A percentile compares a stretch with the other conserved stretches of the same genome.
Evolutionary conservation across 371 early-diverging fungal genomes (phyloP).

Genomic region (Mucor indicus): DNA sequence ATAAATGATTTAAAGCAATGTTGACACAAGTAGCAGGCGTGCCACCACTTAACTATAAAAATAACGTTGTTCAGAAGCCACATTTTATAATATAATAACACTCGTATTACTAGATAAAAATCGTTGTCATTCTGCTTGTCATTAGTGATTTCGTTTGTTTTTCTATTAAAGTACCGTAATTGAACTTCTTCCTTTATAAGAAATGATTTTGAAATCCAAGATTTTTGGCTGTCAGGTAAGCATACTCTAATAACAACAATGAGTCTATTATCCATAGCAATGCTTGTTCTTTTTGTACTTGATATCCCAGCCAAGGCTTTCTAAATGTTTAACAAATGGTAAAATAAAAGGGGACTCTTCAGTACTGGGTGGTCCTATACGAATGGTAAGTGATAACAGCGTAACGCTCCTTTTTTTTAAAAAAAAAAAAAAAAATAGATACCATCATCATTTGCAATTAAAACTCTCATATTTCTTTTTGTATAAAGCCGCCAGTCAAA

Average conservation of each 20-base stretch:
- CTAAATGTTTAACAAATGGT: constrained; percentile 38
- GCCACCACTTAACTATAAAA: constrained; percentile 25
- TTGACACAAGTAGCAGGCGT: constrained; percentile 47
- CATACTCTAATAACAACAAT: constrained; percentile 23
- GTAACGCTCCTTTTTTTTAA: not conserved
- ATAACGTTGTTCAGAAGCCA: not conserved
- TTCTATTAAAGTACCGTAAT: constrained; percentile 30
- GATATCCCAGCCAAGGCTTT: constrained; percentile 39
- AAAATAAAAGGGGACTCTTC: constrained; percentile 44
- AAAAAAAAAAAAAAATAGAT: not conserved
- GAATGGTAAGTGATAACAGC: not conserved
- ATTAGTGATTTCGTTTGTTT: constrained; percentile 18
- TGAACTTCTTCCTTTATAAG: constrained; percentile 44
- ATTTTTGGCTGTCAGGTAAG: constrained; percentile 43
- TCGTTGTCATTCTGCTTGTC: constrained; percentile 25
- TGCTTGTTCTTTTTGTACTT: constrained; percentile 15
- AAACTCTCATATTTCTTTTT: constrained; percentile 19
- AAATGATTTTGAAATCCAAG: constrained; percentile 49
- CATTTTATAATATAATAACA: not conserved
- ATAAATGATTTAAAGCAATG: constrained; percentile 39
- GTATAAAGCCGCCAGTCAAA: too few relatives aligned
- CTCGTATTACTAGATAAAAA: constrained; percentile 29
- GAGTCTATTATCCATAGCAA: not conserved
- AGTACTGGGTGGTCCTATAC: constrained; percentile 32
- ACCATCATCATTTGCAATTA: constrained; percentile 42